A percentile compares a stretch with the other conserved stretches of the same genome.
Conservation (phyloP, 768 basidiomycete species). For the Lyophyllum decastes region DNA sequence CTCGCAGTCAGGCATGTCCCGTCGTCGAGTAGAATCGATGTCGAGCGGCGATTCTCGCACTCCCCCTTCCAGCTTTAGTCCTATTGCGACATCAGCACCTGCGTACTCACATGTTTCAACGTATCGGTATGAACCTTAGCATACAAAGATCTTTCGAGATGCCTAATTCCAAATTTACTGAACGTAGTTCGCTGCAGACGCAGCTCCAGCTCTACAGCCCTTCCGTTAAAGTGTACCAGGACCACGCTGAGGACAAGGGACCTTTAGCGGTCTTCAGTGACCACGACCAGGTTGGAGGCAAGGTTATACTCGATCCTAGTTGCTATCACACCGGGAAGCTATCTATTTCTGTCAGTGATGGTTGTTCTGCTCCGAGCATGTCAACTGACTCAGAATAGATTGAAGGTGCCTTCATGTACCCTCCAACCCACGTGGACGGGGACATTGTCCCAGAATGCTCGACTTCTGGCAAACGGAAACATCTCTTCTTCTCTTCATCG, state of each 20-base stretch:
- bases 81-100: constrained; percentile 21
- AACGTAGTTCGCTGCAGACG: constrained; percentile 50
- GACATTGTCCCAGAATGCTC: constrained; percentile 14
- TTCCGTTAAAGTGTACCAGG: constrained; percentile 50
- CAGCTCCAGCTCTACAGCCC: constrained; percentile 65
- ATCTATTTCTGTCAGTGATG: constrained; percentile 49
- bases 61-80: constrained; percentile 35
- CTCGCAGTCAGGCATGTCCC: constrained; percentile 21
- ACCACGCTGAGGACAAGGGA: constrained; percentile 24
- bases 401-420: constrained; percentile 61
- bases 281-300: constrained; percentile 61
- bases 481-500: constrained; percentile 53
- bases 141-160: background rate
- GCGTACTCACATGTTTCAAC: constrained; percentile 48
- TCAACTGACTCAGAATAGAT: constrained; percentile 39
- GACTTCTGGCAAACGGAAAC: constrained; percentile 30
- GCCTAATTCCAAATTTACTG: background rate
- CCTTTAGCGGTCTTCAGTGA: constrained; percentile 59
- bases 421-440: constrained; percentile 27
- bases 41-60: constrained; percentile 20
- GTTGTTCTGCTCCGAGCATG: constrained; percentile 10
- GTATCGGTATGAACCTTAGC: constrained; percentile 40
- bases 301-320: constrained; percentile 54
- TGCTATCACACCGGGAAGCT: constrained; percentile 57
- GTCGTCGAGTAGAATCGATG: constrained; percentile 29